Evolutionary conservation across 2,329 filamentous ascomycete genomes (phyloP).

Genomic region (Phoma sp.): DNA sequence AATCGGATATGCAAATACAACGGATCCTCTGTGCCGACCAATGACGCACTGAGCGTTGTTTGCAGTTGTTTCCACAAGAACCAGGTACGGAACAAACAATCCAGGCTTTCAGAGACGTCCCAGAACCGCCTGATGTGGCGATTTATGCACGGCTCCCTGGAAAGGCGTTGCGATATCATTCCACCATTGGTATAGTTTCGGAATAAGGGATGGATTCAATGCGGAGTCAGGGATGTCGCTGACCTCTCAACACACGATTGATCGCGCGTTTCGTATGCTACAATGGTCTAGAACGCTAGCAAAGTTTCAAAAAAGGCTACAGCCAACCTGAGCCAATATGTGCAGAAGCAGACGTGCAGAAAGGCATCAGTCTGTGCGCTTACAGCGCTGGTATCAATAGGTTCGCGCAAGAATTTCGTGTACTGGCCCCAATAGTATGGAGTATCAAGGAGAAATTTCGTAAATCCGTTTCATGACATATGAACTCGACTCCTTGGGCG

Average conservation of each 20-base stretch:
- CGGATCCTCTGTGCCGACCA: too few relatives aligned
- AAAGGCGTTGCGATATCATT: not conserved
- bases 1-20: too few relatives aligned
- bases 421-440: constrained; percentile 4
- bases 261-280: not conserved
- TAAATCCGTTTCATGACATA: constrained; percentile 1
- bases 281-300: constrained; percentile 9
- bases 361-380: constrained; percentile 3
- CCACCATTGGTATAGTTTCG: not conserved
- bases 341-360: not conserved
- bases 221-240: not conserved
- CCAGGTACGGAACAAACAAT: too few relatives aligned
- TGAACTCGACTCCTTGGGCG: not conserved
- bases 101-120: not conserved
- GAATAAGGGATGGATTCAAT: not conserved
- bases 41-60: too few relatives aligned
- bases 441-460: constrained; percentile 11
- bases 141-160: too few relatives aligned
- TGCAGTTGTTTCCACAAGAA: too few relatives aligned
- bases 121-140: too few relatives aligned
- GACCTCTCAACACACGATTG: not conserved
- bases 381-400: constrained; percentile 10
- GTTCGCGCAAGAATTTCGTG: not conserved
- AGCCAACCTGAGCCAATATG: not conserved
- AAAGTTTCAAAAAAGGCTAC: constrained; percentile 2